Percentiles rank a stretch among this genome's conserved stretches.
phyloP scores from a whole-genome alignment of 208 protist genomes.

The Trypanosomatidae sp. region DNA sequence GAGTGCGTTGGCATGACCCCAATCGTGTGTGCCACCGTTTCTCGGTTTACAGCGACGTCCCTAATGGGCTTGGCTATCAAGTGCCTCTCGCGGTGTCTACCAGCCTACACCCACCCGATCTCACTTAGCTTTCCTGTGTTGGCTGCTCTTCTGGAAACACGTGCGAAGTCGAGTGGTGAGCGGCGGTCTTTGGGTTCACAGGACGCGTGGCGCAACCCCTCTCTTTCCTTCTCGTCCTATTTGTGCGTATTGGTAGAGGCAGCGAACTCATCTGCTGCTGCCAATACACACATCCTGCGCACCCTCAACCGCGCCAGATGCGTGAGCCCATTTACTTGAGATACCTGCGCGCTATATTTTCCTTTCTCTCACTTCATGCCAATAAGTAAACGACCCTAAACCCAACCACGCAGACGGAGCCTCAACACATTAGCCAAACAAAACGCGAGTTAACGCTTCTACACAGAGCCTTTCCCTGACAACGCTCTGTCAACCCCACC shows the following conservation, averaged over 20 bases:
- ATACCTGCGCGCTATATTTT: neutral
- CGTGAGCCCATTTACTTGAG: neutral
- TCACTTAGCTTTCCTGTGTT: neutral
- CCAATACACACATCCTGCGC: neutral
- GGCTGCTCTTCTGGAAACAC: neutral
- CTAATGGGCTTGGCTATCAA: neutral
- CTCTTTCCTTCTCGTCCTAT: neutral
- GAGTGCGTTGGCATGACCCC: neutral
- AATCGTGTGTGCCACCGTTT: neutral
- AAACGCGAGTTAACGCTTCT: neutral
- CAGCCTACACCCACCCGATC: neutral
- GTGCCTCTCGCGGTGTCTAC: neutral
- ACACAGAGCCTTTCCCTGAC: neutral
- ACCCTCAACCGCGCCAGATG: neutral
- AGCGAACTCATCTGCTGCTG: neutral
- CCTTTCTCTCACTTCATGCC: neutral
- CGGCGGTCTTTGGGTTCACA: neutral
- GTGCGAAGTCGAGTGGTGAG: neutral
- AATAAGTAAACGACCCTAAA: neutral
- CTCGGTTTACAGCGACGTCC: neutral
- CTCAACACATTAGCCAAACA: neutral
- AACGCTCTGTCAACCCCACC: no score
- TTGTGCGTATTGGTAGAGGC: neutral
- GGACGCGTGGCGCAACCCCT: neutral
- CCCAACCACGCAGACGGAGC: neutral